Evolutionary conservation across 1,284 basidiomycete genomes (phyloP).

Genomic region (Anthracocystis walkeri): DNA sequence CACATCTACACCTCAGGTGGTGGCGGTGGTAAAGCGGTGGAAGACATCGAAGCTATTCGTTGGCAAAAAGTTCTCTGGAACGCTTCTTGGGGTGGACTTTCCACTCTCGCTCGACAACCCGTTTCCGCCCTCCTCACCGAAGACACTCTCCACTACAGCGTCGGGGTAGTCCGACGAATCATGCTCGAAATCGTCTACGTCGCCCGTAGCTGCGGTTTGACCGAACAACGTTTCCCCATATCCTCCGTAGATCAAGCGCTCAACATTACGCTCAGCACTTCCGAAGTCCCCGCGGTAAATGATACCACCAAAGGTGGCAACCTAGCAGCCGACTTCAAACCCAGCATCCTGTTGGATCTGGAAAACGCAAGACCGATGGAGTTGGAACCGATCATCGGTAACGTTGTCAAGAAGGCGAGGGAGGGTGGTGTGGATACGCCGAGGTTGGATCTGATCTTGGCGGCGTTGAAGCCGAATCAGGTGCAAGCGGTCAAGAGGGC

Average conservation of each 20-base stretch:
- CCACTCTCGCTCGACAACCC: constrained; percentile 71
- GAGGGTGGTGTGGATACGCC: constrained; percentile 53
- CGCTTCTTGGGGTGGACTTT: constrained; percentile 64
- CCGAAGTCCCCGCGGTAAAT: constrained; percentile 3
- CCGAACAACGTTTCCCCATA: constrained; percentile 50
- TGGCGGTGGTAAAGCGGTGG: constrained; percentile 67
- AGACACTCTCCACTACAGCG: constrained; percentile 67
- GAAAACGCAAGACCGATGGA: constrained; percentile 64
- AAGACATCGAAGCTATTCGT: constrained; percentile 72
- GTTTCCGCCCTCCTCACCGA: constrained; percentile 70
- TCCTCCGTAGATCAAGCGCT: constrained; percentile 51
- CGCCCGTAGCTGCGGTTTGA: constrained; percentile 66
- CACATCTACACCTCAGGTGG: constrained; percentile 70
- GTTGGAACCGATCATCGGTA: constrained; percentile 58
- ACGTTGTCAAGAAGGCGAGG: constrained; percentile 51
- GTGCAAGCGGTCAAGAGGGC: constrained; percentile 31
- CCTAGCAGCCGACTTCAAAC: constrained; percentile 55
- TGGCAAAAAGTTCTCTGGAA: constrained; percentile 72
- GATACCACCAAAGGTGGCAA: constrained; percentile 14
- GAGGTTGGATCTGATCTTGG: constrained; percentile 59
- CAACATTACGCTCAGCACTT: constrained; percentile 43
- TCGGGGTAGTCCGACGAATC: constrained; percentile 69
- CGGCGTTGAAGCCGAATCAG: constrained; percentile 57
- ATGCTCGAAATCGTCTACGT: constrained; percentile 71
- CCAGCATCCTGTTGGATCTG: constrained; percentile 61